Conservation (phyloP, 2,329 filamentous ascomycete species). For the Didymella glomerata region DNA sequence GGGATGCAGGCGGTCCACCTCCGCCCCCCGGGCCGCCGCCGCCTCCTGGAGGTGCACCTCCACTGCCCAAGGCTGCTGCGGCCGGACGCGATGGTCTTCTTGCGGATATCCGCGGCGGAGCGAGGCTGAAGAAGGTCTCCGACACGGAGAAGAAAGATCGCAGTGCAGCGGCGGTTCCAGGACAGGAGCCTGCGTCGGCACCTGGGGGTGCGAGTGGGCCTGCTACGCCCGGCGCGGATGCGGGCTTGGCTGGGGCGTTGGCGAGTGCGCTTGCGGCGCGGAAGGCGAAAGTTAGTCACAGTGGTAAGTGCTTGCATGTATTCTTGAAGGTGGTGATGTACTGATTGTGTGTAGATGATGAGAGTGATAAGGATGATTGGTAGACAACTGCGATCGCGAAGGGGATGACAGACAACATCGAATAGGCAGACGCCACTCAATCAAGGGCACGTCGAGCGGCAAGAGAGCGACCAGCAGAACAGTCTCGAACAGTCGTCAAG, state of each 20-base stretch:
- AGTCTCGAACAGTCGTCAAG: no score
- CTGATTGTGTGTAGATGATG: conserved; percentile 69
- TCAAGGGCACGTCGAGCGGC: no score
- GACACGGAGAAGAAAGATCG: conserved; percentile 74
- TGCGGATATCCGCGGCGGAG: conserved; percentile 74
- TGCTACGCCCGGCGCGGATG: conserved; percentile 40
- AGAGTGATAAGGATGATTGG: conserved; percentile 80
- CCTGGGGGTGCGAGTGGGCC: conserved; percentile 58
- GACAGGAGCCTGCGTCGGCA: conserved; percentile 56
- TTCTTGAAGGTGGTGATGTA: conserved; percentile 16
- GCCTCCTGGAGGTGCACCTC: conserved; percentile 44
- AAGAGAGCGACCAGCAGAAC: no score
- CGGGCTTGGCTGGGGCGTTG: conserved; percentile 63
- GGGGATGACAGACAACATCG: no score
- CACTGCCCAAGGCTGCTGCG: conserved; percentile 50
- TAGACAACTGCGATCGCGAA: conserved; percentile 33
- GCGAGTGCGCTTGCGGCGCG: conserved; percentile 84
- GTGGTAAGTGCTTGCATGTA: conserved; percentile 68
- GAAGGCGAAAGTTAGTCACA: conserved; percentile 93
- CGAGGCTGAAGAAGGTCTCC: conserved; percentile 77
- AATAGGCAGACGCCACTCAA: no score
- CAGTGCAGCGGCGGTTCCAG: conserved; percentile 69
- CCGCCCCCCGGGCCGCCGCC: conserved; percentile 41
- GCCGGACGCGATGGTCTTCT: conserved; percentile 68
- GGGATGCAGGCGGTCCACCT: conserved; percentile 37